Evolutionary conservation across 371 early-diverging fungal genomes (phyloP).

Genomic region (Rhizopus stolonifer): DNA sequence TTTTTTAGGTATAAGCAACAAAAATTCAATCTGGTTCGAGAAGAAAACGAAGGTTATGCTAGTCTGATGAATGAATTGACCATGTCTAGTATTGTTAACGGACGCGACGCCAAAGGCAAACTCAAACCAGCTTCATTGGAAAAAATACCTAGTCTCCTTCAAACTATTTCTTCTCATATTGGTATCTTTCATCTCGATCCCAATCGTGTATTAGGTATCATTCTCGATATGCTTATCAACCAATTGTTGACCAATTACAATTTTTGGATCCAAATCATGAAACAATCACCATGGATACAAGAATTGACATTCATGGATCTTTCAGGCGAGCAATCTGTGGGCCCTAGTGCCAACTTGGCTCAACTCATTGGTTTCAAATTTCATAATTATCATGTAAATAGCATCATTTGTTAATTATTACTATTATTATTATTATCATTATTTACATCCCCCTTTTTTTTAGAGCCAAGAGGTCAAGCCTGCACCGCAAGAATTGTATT

Average conservation of each 20-base stretch:
- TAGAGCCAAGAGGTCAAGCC: conserved; percentile 18
- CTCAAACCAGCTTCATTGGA: conserved; percentile 26
- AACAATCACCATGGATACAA: conserved; percentile 68
- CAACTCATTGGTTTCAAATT: conserved; percentile 91
- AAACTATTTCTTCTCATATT: conserved; percentile 53
- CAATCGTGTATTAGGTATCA: conserved; percentile 82
- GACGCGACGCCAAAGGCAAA: conserved; percentile 28
- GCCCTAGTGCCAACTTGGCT: conserved; percentile 50
- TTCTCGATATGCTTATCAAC: conserved; percentile 77
- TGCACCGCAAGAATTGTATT: conserved; percentile 36
- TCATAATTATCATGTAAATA: conserved; percentile 56
- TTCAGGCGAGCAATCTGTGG: conserved; percentile 15
- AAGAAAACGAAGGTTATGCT: conserved; percentile 87
- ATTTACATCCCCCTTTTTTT: too few species aligned
- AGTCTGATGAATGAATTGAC: conserved; percentile 74
- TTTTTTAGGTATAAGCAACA: conserved; percentile 75
- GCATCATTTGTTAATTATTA: neutral
- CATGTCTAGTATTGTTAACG: conserved; percentile 33
- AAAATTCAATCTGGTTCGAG: conserved; percentile 88
- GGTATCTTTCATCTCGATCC: conserved; percentile 89
- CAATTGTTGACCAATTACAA: conserved; percentile 71
- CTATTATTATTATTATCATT: neutral
- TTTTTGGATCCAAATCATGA: conserved; percentile 78
- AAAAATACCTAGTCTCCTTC: conserved; percentile 37
- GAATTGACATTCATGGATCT: conserved; percentile 10